These are phyloP conservation scores for Hordeum marinum DNA, from an alignment of 176 grass and related monocot species.

Conservation along the genomic window DNA sequence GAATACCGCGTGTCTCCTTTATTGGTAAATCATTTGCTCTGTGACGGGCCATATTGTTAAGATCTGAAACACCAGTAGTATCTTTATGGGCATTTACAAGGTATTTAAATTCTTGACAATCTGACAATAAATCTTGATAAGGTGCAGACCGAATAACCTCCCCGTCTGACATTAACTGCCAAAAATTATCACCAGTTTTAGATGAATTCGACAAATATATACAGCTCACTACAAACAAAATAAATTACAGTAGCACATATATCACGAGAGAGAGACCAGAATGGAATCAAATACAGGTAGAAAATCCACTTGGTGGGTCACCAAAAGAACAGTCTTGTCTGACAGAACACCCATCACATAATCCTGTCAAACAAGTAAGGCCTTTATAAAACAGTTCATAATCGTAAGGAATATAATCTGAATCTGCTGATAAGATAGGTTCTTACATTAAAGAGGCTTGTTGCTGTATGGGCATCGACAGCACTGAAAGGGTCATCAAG, in stretches of 20 bases:
- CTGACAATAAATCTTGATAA: slow-evolving; percentile 54
- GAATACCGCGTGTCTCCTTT: slow-evolving; percentile 34
- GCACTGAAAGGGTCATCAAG: slow-evolving; percentile 98
- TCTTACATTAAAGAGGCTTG: slow-evolving; percentile 84
- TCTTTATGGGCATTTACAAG: slow-evolving; percentile 84
- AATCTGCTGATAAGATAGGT: neutral
- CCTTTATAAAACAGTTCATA: neutral
- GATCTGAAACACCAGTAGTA: slow-evolving; percentile 40
- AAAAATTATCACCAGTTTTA: neutral
- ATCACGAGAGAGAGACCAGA: slow-evolving; percentile 39
- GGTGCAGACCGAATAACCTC: slow-evolving; percentile 51
- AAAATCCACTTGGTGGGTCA: slow-evolving; percentile 97
- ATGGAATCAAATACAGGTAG: slow-evolving; percentile 72
- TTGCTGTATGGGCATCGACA: slow-evolving; percentile 87
- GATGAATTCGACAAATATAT: neutral
- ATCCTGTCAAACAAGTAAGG: slow-evolving; percentile 42
- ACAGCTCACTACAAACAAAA: neutral
- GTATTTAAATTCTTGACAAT: slow-evolving; percentile 72
- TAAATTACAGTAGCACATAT: neutral
- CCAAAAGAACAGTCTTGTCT: slow-evolving; percentile 79
- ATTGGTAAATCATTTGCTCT: slow-evolving; percentile 29
- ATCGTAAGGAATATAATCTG: neutral
- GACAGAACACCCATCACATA: slow-evolving; percentile 79
- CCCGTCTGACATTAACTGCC: slow-evolving; percentile 87
- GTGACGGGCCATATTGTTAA: slow-evolving; percentile 18